Evolutionary conservation across 257 asterid genomes (phyloP).

Genomic region (Ajuga chamaepitys): DNA sequence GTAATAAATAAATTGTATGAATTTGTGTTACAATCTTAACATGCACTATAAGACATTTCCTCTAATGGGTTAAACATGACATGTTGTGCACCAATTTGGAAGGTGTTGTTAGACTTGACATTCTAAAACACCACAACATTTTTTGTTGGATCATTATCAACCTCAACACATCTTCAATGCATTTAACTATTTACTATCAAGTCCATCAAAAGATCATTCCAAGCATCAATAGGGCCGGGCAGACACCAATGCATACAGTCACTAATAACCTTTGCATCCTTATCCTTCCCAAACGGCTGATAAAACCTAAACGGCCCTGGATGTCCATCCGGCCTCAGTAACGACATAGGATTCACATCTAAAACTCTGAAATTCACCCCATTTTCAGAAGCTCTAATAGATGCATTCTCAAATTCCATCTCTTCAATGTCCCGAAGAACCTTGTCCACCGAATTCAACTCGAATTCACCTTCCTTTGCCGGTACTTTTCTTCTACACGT

Average conservation of each 20-base stretch:
- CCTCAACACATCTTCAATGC: neutral
- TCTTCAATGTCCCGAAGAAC: conserved; percentile 36
- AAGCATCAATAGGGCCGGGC: conserved; percentile 77
- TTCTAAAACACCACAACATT: too few relatives aligned
- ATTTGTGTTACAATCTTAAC: too few relatives aligned
- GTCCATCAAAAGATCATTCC: conserved; percentile 75
- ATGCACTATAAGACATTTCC: too few relatives aligned
- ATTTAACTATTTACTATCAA: conserved; percentile 26
- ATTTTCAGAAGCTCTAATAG: conserved; percentile 31
- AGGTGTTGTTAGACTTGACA: too few relatives aligned
- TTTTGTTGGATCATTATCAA: too few relatives aligned
- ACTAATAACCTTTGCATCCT: conserved; percentile 35
- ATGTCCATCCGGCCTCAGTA: conserved; percentile 74
- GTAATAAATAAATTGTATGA: too few relatives aligned
- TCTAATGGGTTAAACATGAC: too few relatives aligned
- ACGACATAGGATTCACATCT: conserved; percentile 46
- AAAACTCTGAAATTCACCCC: conserved; percentile 59
- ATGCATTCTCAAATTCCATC: conserved; percentile 45
- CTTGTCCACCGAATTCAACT: conserved; percentile 25
- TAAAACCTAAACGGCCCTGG: conserved; percentile 58
- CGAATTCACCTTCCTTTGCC: conserved; percentile 47
- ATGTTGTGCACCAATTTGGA: too few relatives aligned
- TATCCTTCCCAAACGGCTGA: conserved; percentile 41
- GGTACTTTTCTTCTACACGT: conserved; percentile 48
- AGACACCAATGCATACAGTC: conserved; percentile 90